Base-by-base conservation (phyloP, 257 asterid genomes). In the Paraleonurus japonicus region DNA sequence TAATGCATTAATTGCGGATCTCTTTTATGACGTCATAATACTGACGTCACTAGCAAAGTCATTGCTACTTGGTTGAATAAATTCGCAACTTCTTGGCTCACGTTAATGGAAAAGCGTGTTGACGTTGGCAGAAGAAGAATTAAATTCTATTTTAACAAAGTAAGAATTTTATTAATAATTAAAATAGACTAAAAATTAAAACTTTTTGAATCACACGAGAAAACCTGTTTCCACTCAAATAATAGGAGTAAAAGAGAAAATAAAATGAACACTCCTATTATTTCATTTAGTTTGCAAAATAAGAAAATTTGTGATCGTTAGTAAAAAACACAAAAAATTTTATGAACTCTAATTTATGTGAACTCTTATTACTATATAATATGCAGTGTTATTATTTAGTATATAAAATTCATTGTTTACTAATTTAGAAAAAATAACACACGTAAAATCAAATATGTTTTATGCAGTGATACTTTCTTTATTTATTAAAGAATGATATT, bases 81-180 rank as follows among this genome's bases (percentile, higher is more conserved):
- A 12, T 20, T 13, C 64, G 8, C 41, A 23, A 7, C 0, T 5
- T 23, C 33, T 32, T 5, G 3, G 76, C 0, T 43, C 74, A 77
- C 77, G 70, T 50, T 5, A 16, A 37, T 12, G 45, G 6, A 6
- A 54, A 51, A 72, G 61, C 82, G 82, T 63, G 78, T 72, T 78
- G 63, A 61, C 70, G 37, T 39, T 0, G 27, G 7, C 53, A 13
- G 1, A 41, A 41, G 16, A 11, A 27, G 22, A 15, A 24, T 19
- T 30, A 10, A 32, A 58, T 53, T 2, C 26, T 47, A 47, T 16
- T n/a, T 45, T n/a, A n/a, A 4, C 20, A 16, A 4, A 5, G 3
- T 10, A 47, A 47, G 20, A 47, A n/a, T 47, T 16, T 47, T 47
- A 16, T 47, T n/a, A n/a, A 47, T 16, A 47, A 47, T 4, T 7